phyloP scores from a whole-genome alignment of 2,329 filamentous ascomycete species.

The Exophiala viscosa region DNA sequence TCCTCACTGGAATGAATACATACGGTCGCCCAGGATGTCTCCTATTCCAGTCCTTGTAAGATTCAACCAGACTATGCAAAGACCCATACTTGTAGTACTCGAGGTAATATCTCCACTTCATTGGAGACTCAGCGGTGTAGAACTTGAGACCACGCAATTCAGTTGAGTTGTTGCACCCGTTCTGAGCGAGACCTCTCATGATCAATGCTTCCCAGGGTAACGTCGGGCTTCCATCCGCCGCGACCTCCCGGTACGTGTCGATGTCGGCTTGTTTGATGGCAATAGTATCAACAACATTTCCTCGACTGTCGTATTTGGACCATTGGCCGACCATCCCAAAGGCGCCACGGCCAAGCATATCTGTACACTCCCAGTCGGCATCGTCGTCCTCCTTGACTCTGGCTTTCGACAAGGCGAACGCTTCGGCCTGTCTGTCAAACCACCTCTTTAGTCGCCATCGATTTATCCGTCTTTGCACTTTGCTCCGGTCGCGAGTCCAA shows the following conservation, averaged over 20 bases:
- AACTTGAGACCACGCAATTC: conserved; percentile 7
- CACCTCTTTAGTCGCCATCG: conserved; percentile 11
- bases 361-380: conserved; percentile 17
- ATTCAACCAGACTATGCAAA: conserved; percentile 8
- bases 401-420: conserved; percentile 11
- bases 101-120: conserved; percentile 18
- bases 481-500: conserved; percentile 6
- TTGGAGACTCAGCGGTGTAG: conserved; percentile 2
- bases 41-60: conserved; percentile 5
- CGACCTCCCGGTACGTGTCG: conserved; percentile 6
- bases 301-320: conserved; percentile 11
- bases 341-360: conserved; percentile 12
- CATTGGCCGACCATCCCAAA: conserved; percentile 22
- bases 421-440: conserved; percentile 2
- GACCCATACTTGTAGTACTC: conserved; percentile 16
- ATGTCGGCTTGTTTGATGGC: conserved; percentile 20
- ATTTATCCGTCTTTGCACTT: neutral
- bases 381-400: conserved; percentile 1
- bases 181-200: conserved; percentile 5
- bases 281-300: conserved; percentile 9
- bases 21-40: neutral
- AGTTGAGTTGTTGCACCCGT: conserved; percentile 15
- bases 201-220: conserved; percentile 17
- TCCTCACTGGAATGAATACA: neutral
- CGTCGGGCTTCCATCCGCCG: conserved; percentile 1